These are phyloP conservation scores for Lactarius sanguifluus DNA, from an alignment of 768 basidiomycete genomes.

Conservation along the genomic window DNA sequence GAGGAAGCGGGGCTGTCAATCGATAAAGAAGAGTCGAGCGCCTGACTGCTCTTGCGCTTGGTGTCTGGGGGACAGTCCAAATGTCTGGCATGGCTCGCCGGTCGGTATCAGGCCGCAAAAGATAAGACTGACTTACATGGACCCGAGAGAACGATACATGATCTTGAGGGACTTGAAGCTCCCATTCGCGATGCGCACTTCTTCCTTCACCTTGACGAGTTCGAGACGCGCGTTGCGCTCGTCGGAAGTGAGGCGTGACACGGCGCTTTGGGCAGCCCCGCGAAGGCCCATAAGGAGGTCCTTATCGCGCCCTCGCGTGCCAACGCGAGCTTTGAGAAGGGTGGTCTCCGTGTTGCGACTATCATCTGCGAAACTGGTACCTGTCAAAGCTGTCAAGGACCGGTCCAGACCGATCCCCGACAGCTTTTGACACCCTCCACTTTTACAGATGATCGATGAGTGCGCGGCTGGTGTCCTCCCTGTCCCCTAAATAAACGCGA, in stretches of 20 bases:
- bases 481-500: constrained; percentile 16
- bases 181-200: neutral
- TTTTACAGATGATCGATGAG: constrained; percentile 10
- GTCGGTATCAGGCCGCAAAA: neutral
- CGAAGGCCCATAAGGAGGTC: constrained; percentile 13
- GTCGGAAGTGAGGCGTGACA: neutral
- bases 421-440: too few species aligned
- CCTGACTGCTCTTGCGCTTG: constrained; percentile 17
- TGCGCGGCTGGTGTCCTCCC: neutral
- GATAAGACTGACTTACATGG: constrained; percentile 1
- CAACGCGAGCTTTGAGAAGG: constrained; percentile 9
- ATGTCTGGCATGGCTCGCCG: neutral
- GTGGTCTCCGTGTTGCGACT: constrained; percentile 6
- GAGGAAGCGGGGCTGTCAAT: neutral
- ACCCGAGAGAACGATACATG: neutral
- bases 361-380: too few species aligned
- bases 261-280: constrained; percentile 8
- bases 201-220: neutral
- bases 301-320: constrained; percentile 20
- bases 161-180: neutral
- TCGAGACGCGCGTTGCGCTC: constrained; percentile 19
- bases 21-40: constrained; percentile 12
- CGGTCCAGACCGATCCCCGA: too few species aligned
- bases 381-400: too few species aligned
- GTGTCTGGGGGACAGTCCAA: neutral